A percentile compares a stretch with the other conserved stretches of the same genome.
Conservation (phyloP, 495 filamentous ascomycete species). For the Darksidea phi region DNA sequence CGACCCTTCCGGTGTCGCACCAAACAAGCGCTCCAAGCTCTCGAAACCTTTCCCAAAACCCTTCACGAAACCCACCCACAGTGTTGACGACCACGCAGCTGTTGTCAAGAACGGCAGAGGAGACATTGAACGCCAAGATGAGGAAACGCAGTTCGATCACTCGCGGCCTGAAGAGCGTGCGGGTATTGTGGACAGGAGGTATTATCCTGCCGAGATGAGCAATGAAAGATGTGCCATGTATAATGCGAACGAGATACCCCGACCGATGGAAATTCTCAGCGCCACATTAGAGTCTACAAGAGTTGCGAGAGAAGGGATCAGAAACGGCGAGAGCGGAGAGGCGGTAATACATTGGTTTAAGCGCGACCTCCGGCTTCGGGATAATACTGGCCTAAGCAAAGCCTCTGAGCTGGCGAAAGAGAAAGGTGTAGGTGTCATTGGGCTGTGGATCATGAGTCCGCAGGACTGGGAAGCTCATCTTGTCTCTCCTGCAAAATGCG, state of each 20-base stretch:
- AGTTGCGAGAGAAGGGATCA: constrained; percentile 39
- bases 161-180: constrained; percentile 36
- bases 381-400: constrained; percentile 70
- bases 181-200: constrained; percentile 57
- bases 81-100: neutral
- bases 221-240: constrained; percentile 73
- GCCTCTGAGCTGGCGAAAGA: constrained; percentile 63
- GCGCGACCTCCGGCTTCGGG: constrained; percentile 68
- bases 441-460: constrained; percentile 77
- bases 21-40: constrained; percentile 29
- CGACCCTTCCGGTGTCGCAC: constrained; percentile 13
- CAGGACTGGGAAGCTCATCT: constrained; percentile 84
- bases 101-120: neutral
- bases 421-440: constrained; percentile 62
- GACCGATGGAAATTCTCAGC: constrained; percentile 58
- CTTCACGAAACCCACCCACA: neutral
- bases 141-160: constrained; percentile 34
- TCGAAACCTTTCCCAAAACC: constrained; percentile 13
- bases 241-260: constrained; percentile 60
- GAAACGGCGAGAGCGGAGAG: constrained; percentile 41
- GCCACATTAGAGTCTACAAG: constrained; percentile 35
- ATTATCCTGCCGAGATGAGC: constrained; percentile 83
- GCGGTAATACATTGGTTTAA: constrained; percentile 93
- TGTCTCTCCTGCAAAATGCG: constrained; percentile 68
- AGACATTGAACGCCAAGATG: neutral